phyloP scores from a whole-genome alignment of 495 filamentous ascomycete species.

The Penicillium coprophilum region DNA sequence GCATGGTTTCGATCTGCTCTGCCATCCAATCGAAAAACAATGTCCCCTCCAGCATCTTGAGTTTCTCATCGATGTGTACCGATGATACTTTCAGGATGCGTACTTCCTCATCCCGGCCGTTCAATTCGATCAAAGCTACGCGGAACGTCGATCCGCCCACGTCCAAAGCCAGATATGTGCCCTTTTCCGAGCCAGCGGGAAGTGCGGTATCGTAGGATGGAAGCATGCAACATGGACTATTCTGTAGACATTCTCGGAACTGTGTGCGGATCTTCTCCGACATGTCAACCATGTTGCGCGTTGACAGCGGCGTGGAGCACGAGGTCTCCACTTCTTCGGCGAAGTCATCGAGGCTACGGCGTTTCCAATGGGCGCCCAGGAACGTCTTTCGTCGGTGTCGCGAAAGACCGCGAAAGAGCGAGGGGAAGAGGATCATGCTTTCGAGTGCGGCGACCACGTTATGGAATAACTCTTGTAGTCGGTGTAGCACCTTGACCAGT shows the following conservation, averaged over 20 bases:
- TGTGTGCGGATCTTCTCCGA: constrained; percentile 61
- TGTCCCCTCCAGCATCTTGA: constrained; percentile 54
- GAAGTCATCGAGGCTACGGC: constrained; percentile 51
- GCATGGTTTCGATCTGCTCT: constrained; percentile 56
- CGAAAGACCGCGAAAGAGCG: constrained; percentile 44
- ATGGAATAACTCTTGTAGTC: constrained; percentile 55
- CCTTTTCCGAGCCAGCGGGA: constrained; percentile 59
- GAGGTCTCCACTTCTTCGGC: constrained; percentile 50
- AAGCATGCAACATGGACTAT: constrained; percentile 61
- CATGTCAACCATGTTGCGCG: constrained; percentile 50
- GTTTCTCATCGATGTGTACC: constrained; percentile 53
- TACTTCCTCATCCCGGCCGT: constrained; percentile 50
- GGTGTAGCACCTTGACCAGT: constrained; percentile 47
- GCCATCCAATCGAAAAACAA: constrained; percentile 73
- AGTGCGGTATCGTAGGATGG: constrained; percentile 65
- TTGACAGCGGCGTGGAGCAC: constrained; percentile 45
- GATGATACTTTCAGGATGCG: constrained; percentile 50
- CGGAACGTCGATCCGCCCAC: constrained; percentile 69
- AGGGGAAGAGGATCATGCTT: constrained; percentile 52
- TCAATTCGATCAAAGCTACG: constrained; percentile 59
- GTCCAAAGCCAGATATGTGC: constrained; percentile 62
- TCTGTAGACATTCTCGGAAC: constrained; percentile 52
- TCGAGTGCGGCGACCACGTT: constrained; percentile 52
- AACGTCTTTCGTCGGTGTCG: constrained; percentile 39
- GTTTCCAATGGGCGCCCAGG: constrained; percentile 41